Base-by-base conservation (phyloP, 1,284 basidiomycete species). In the Puccinia hordei region DNA sequence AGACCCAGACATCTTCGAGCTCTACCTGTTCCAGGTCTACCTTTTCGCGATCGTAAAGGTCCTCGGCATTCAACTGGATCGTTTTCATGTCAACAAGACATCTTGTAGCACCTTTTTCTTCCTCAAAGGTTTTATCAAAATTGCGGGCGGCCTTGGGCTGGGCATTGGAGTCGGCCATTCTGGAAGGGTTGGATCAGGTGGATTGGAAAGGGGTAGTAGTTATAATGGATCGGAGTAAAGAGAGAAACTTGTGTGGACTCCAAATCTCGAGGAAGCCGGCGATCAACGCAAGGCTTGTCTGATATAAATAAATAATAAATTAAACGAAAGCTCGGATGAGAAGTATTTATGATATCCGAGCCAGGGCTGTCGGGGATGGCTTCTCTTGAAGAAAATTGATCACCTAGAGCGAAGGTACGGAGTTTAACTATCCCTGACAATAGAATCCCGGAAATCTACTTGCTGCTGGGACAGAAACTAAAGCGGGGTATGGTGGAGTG, bases 21-120 rank as follows among this genome's bases (percentile, higher is more conserved):
- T 94, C 92, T 85, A 98, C 92, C 71, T 94, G 95, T 89, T 98
- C 95, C 81, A 98, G 90, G 87, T 98, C 95, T 87, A 98, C 95
- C 89, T 98, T 98, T 88, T 98, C 94, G 88, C 96, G 96, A 88
- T 96, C 93, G 87, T 96, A 97, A 41, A 98, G 88, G 87, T 98
- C 94, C 87, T 95, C 94, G 17, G 93, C 93, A 86, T 91, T 94
- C 84, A 96, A 89, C 87, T 94, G 92, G 83, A 95, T 94, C 68
- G 85, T 85, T 82, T 84, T 84, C 86, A 86, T 86, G 83, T 86
- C 86, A 71, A 86, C 86, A 71, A 86, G 83, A 65, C 85, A 85
- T 81, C 85, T n/a, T 0, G 55, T 61, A 0, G 77, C 68, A 22
- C 13, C 38, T 22, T 46, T 51, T 55, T 80, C 77, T 46, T 59